These are phyloP conservation scores for Penicillium brasilianum DNA, from an alignment of 2,329 filamentous ascomycete genomes.

Conservation along the genomic window DNA sequence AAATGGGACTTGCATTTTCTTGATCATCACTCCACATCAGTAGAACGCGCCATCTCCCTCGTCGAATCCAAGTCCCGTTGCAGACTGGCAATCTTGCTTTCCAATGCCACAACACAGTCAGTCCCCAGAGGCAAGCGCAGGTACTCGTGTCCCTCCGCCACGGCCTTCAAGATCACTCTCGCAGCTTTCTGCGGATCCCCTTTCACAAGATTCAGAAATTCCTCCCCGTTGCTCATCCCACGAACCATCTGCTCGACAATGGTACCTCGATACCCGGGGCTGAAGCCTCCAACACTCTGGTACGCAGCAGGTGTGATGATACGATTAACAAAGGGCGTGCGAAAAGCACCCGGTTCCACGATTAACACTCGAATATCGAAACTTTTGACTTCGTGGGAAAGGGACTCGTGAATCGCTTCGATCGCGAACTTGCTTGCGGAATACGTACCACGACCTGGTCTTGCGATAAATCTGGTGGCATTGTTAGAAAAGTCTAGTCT, in stretches of 20 bases:
- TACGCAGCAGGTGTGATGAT: conserved; percentile 1
- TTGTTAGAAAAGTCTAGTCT: background rate
- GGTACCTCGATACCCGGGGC: conserved; percentile 38
- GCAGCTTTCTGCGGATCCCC: conserved; percentile 35
- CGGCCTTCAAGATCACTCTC: conserved; percentile 46
- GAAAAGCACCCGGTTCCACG: conserved; percentile 51
- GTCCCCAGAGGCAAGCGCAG: conserved; percentile 45
- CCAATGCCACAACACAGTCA: conserved; percentile 39
- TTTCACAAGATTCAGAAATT: conserved; percentile 14
- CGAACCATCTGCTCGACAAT: conserved; percentile 29
- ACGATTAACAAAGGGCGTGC: conserved; percentile 47
- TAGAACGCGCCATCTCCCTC: conserved; percentile 1
- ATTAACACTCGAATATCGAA: conserved; percentile 48
- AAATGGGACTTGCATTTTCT: background rate
- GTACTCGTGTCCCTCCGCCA: conserved; percentile 40
- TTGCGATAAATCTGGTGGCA: conserved; percentile 29
- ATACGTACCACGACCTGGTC: conserved; percentile 34
- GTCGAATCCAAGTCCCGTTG: conserved; percentile 12
- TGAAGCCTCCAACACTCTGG: conserved; percentile 33
- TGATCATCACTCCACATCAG: background rate
- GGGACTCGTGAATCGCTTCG: conserved; percentile 47
- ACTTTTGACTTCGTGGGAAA: conserved; percentile 43
- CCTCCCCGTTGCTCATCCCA: conserved; percentile 26
- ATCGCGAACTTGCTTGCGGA: conserved; percentile 50
- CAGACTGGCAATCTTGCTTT: conserved; percentile 23